Evolutionary conservation across 1,284 basidiomycete genomes (phyloP).

Genomic region (Heterobasidion irregulare): DNA sequence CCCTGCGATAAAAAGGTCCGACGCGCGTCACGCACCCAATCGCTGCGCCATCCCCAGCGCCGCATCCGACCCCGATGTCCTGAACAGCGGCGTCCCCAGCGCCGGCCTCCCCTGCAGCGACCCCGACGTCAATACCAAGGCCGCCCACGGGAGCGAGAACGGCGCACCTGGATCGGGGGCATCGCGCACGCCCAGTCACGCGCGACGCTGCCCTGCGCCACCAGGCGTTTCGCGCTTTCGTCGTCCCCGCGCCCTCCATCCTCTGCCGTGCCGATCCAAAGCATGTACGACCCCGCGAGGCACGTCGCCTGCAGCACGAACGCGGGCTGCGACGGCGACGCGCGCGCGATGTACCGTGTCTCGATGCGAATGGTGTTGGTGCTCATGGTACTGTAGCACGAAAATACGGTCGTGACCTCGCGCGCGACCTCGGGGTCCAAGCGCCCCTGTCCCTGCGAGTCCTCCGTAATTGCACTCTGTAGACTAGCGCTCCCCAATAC

Average conservation of each 20-base stretch:
- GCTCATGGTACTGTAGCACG: neutral
- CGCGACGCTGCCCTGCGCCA: slow-evolving; percentile 47
- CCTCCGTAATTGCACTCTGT: neutral
- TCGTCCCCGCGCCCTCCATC: slow-evolving; percentile 17
- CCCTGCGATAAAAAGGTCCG: neutral
- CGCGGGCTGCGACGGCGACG: slow-evolving; percentile 42
- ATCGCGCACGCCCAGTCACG: slow-evolving; percentile 83
- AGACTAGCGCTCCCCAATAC: neutral
- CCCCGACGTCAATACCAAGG: slow-evolving; percentile 1
- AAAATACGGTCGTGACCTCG: neutral
- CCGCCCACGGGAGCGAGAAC: neutral
- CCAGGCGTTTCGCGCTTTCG: slow-evolving; percentile 41
- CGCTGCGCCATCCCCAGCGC: slow-evolving; percentile 71
- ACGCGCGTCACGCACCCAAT: slow-evolving; percentile 40
- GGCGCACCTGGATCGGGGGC: slow-evolving; percentile 32
- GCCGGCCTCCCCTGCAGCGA: slow-evolving; percentile 17
- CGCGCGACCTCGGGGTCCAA: neutral
- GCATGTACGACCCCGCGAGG: slow-evolving; percentile 68
- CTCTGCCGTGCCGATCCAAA: slow-evolving; percentile 71
- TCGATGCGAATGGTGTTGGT: slow-evolving; percentile 24
- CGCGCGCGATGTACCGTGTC: slow-evolving; percentile 36
- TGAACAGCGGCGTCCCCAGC: slow-evolving; percentile 60
- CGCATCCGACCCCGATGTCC: slow-evolving; percentile 54
- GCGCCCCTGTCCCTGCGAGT: no score
- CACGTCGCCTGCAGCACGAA: slow-evolving; percentile 65